Evolutionary conservation across 2,329 filamentous ascomycete species (phyloP), one percentile per base, ranked within the genome.

Genomic region (Metarhizium sp.): DNA sequence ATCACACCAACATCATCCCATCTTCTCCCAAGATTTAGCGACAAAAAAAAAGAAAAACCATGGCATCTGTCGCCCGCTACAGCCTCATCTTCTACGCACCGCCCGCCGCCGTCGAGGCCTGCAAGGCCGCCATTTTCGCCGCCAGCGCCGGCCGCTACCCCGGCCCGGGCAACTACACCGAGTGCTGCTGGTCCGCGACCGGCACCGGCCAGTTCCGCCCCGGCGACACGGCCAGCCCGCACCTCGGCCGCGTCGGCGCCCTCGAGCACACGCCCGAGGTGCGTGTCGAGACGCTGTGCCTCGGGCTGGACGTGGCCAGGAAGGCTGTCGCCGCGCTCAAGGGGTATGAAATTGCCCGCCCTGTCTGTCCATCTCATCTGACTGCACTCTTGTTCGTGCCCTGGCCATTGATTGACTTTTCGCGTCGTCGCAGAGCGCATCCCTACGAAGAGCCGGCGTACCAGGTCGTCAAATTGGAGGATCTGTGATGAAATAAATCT

Each of bases 151-250:
- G 81, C 30, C 69, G 74, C 11, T 79, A 78, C 55, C 75, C 78
- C 0, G 71, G 71, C 0, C 62, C 71, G 1, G 77, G 76, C n/a
- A 75, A 74, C 61, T 83, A 83, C 63, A 79, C 76, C 29, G 78
- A 84, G 60, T 78, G 73, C 64, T 77, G 75, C 66, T 84, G 73
- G 72, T 69, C 72, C 5, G 67, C 71, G 0, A 59, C 69, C 4
- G 86, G 86, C 4, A 81, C 73, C 0, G 84, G 84, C 0, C 85
- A 88, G 63, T 90, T 88, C 67, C 78, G 81, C 0, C 85, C 85
- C 0, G 82, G 81, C 0, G 74, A 75, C 54, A 66, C 72, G 0
- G 83, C 86, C 1, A 84, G 84, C 50, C 86, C 86, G 3, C 71
- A 82, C 62, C 82, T 88, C 58, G 86, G 86, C 0, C 69, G 70